Percentiles rank a stretch among this genome's conserved stretches.
These are phyloP conservation scores for Echinosophora koreensis DNA, from an alignment of 306 rosid species.

Conservation along the genomic window DNA sequence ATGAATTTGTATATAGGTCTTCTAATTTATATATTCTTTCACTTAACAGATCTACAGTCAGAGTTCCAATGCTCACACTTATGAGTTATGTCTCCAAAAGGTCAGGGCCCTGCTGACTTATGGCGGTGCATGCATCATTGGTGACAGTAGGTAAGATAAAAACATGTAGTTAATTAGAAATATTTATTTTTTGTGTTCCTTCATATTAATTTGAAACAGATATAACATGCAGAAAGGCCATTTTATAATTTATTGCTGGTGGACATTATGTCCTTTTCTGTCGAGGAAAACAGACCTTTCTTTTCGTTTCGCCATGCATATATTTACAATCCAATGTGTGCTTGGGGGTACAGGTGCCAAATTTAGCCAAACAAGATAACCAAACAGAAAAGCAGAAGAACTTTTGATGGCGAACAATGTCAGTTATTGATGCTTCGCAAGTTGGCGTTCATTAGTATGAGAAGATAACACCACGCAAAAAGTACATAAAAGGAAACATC, in stretches of 20 bases:
- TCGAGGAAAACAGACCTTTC: neutral
- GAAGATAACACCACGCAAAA: conserved; percentile 28
- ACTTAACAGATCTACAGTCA: too few relatives aligned
- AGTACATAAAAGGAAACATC: neutral
- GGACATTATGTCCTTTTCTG: neutral
- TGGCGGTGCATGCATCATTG: neutral
- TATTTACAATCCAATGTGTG: neutral
- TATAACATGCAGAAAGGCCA: conserved; percentile 11
- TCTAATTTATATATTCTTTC: too few relatives aligned
- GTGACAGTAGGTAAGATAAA: neutral
- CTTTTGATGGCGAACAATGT: neutral
- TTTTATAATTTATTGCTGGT: neutral
- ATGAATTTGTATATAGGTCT: too few relatives aligned
- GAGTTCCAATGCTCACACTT: too few relatives aligned
- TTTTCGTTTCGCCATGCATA: neutral
- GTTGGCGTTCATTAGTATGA: conserved; percentile 4
- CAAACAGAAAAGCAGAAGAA: conserved; percentile 2
- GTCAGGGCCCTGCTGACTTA: too few relatives aligned
- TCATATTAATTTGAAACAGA: conserved; percentile 18
- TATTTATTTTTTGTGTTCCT: neutral
- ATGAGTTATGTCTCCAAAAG: too few relatives aligned
- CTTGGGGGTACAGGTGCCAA: neutral
- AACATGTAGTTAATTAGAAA: neutral
- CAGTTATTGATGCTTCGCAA: neutral
- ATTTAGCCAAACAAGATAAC: conserved; percentile 37